Evolutionary conservation across 352 stramenopile genomes (phyloP).

Genomic region (Globisporangium perplexum): DNA sequence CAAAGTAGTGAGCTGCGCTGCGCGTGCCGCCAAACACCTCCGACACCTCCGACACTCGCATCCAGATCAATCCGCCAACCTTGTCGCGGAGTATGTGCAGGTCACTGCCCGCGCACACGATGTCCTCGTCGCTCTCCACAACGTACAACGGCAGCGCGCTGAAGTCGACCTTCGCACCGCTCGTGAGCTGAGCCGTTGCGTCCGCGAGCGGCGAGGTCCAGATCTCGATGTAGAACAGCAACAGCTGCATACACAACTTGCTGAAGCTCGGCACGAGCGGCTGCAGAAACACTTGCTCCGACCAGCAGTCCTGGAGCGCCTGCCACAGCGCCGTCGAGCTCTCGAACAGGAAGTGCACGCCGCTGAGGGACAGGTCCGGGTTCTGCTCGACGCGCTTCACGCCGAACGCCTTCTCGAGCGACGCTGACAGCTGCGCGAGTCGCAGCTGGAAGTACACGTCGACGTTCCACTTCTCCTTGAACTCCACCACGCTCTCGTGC

Average conservation of each 20-base stretch:
- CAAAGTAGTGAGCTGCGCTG: background rate
- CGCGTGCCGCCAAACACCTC: background rate
- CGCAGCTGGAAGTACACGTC: constrained; percentile 86
- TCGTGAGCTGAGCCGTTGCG: constrained; percentile 36
- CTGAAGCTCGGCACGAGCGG: constrained; percentile 58
- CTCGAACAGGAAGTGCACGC: constrained; percentile 33
- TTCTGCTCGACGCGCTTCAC: constrained; percentile 22
- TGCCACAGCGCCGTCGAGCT: constrained; percentile 47
- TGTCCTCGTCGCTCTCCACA: constrained; percentile 50
- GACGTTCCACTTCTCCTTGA: constrained; percentile 87
- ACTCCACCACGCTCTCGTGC: constrained; percentile 69
- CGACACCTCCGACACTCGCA: background rate
- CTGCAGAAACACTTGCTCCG: constrained; percentile 41
- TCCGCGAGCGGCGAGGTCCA: constrained; percentile 51
- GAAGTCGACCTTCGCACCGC: constrained; percentile 44
- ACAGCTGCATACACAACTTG: constrained; percentile 65
- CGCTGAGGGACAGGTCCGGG: constrained; percentile 2
- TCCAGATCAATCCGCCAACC: constrained; percentile 17
- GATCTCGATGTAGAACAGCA: constrained; percentile 49
- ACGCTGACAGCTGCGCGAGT: constrained; percentile 40
- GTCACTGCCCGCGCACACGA: constrained; percentile 66
- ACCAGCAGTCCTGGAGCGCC: constrained; percentile 53
- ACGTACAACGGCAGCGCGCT: constrained; percentile 30
- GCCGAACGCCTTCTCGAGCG: constrained; percentile 46
- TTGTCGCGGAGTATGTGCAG: constrained; percentile 57